phyloP scores from a whole-genome alignment of 148 eudicot genomes.

The Amaranthus hypochondriacus region DNA sequence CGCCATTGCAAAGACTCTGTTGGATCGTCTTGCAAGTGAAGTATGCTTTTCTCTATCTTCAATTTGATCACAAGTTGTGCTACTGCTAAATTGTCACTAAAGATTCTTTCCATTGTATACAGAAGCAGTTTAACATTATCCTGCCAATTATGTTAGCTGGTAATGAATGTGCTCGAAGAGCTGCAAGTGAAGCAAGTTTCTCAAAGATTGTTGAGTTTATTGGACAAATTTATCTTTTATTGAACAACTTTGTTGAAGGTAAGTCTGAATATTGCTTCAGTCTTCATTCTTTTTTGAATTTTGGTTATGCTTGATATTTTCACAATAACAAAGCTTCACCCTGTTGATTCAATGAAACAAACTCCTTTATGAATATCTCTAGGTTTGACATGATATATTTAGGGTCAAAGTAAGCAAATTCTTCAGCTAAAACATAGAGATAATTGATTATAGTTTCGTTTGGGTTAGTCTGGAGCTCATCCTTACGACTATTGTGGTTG shows the following conservation, averaged over 20 bases:
- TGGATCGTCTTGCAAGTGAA: slow-evolving; percentile 48
- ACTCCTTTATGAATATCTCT: too few species aligned
- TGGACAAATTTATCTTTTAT: slow-evolving; percentile 29
- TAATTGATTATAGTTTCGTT: neutral
- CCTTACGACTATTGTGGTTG: neutral
- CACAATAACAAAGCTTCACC: neutral
- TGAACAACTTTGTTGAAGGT: slow-evolving; percentile 55
- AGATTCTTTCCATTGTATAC: slow-evolving; percentile 28
- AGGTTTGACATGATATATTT: too few species aligned
- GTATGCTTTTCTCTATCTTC: slow-evolving; percentile 31
- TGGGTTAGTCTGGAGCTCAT: neutral
- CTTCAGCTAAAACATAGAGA: too few species aligned
- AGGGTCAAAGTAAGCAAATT: too few species aligned
- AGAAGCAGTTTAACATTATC: slow-evolving; percentile 56
- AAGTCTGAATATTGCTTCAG: slow-evolving; percentile 14
- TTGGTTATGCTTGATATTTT: neutral
- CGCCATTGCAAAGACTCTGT: slow-evolving; percentile 46
- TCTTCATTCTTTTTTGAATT: neutral
- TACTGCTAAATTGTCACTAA: neutral
- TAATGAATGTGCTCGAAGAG: slow-evolving; percentile 60
- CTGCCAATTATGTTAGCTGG: slow-evolving; percentile 61
- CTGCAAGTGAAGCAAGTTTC: slow-evolving; percentile 57
- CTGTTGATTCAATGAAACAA: too few species aligned
- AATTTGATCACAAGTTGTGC: neutral
- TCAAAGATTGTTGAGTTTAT: slow-evolving; percentile 53